Evolutionary conservation across 257 asterid species (phyloP).

Genomic region (Marsdenia floribunda): DNA sequence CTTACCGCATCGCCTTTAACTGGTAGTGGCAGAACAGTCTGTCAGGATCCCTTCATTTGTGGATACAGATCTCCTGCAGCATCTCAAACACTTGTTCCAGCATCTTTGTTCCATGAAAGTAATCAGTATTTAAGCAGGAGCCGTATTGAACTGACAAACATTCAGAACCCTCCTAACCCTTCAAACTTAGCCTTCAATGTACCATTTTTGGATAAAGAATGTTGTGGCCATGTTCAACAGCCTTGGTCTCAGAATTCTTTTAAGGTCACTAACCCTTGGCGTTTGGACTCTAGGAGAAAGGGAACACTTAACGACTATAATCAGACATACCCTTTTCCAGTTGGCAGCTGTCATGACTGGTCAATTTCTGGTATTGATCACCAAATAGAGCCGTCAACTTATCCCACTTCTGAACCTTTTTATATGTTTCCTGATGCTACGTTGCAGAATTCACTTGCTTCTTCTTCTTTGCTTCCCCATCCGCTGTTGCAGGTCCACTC

Average conservation of each 20-base stretch:
- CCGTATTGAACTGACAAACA: conserved; percentile 22
- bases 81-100: conserved; percentile 23
- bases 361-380: conserved; percentile 23
- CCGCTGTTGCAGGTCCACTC: conserved; percentile 27
- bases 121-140: conserved; percentile 21
- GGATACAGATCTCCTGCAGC: conserved; percentile 23
- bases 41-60: conserved; percentile 28
- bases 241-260: conserved; percentile 37
- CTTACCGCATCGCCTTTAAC: conserved; percentile 21
- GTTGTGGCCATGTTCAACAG: conserved; percentile 28
- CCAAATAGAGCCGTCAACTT: conserved; percentile 22
- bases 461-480: conserved; percentile 19
- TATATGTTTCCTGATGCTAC: conserved; percentile 16
- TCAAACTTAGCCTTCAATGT: conserved; percentile 34
- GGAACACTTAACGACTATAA: conserved; percentile 21
- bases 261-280: conserved; percentile 24
- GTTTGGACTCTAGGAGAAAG: conserved; percentile 27
- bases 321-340: conserved; percentile 24
- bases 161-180: conserved; percentile 24
- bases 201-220: conserved; percentile 47
- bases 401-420: conserved; percentile 26
- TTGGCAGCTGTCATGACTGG: conserved; percentile 22
- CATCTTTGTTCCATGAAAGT: conserved; percentile 24
- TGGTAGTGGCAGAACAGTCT: conserved; percentile 16
- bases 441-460: conserved; percentile 25